phyloP scores from a whole-genome alignment of 2,329 filamentous ascomycete species.

The Diaporthe citrichinensis region DNA sequence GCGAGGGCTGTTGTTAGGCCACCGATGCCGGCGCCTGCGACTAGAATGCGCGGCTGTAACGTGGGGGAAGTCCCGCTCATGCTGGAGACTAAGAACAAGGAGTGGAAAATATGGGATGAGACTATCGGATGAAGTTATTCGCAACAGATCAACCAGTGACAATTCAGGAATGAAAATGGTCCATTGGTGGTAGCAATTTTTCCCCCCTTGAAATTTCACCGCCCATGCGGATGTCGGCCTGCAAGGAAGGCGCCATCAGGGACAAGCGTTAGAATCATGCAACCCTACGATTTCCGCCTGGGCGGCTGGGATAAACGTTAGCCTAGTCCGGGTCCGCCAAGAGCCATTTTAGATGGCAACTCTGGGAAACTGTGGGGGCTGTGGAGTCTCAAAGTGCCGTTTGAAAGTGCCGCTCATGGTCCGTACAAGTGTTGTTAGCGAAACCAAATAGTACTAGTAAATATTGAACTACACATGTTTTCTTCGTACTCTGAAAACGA shows the following conservation, averaged over 20 bases:
- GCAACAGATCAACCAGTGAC: neutral
- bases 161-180: neutral
- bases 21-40: conserved; percentile 50
- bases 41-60: conserved; percentile 46
- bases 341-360: neutral
- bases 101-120: neutral
- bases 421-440: neutral
- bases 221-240: neutral
- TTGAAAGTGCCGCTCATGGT: neutral
- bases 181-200: neutral
- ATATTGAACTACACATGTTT: neutral
- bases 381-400: conserved; percentile 10
- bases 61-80: neutral
- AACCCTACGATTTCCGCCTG: neutral
- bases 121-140: neutral
- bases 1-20: conserved; percentile 48
- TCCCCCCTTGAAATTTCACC: neutral
- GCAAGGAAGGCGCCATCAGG: neutral
- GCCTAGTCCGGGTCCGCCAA: neutral
- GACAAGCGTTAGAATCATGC: neutral
- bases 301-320: neutral
- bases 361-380: conserved; percentile 7
- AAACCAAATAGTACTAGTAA: neutral
- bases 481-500: neutral
- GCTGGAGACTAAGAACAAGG: neutral